A percentile compares a stretch with the other conserved stretches of the same genome.
phyloP scores from a whole-genome alignment of 2,329 filamentous ascomycete species.

The Beauveria bassiana region DNA sequence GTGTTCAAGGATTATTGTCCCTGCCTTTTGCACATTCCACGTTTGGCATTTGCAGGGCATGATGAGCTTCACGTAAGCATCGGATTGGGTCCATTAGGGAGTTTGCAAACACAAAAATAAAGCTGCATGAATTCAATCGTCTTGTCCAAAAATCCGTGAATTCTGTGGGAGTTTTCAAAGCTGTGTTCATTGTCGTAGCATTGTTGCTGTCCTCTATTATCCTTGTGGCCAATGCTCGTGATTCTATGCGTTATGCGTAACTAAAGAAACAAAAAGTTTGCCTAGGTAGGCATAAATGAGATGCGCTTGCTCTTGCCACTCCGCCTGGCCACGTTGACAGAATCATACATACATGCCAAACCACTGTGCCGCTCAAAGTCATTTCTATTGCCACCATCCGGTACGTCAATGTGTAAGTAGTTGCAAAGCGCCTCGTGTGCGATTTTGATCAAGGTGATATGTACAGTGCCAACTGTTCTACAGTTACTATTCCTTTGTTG shows the following conservation, averaged over 20 bases:
- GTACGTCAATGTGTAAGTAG: background rate
- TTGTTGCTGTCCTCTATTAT: background rate
- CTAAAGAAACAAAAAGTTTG: background rate
- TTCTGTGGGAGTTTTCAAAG: background rate
- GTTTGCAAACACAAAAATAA: constrained; percentile 16
- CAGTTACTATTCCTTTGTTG: background rate
- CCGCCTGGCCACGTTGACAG: background rate
- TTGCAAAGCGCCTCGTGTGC: background rate
- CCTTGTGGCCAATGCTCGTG: background rate
- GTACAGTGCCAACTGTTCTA: constrained; percentile 3
- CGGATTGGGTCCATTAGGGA: constrained; percentile 31
- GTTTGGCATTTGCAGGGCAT: constrained; percentile 27
- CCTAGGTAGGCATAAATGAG: background rate
- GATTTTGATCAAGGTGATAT: constrained; percentile 4
- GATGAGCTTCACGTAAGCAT: constrained; percentile 31
- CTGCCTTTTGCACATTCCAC: constrained; percentile 14
- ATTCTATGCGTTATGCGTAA: background rate
- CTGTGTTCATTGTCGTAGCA: background rate
- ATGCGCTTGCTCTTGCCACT: background rate
- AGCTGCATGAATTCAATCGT: constrained; percentile 5
- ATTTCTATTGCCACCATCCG: background rate
- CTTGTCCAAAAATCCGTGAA: background rate
- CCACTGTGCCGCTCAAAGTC: background rate
- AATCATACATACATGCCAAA: background rate
- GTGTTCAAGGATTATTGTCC: constrained; percentile 30